phyloP scores from a whole-genome alignment of 129 eudicot genomes.

The Oenanthe sinensis region DNA sequence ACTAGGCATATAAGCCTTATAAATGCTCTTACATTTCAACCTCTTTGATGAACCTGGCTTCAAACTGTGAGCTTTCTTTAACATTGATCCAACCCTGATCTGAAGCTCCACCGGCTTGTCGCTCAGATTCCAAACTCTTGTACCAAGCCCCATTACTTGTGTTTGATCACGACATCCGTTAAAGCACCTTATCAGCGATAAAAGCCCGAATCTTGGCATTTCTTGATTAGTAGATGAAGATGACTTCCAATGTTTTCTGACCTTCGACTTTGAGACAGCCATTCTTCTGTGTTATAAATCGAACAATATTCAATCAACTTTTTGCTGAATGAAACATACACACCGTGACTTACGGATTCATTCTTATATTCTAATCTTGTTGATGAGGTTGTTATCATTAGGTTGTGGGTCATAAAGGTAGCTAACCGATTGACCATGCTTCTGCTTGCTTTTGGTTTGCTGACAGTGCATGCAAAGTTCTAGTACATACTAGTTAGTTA shows the following conservation, averaged over 20 bases:
- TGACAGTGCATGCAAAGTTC: neutral
- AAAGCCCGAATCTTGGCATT: constrained; percentile 45
- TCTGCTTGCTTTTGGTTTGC: constrained; percentile 5
- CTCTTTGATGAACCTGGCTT: constrained; percentile 81
- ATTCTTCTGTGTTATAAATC: neutral
- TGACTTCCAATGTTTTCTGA: constrained; percentile 6
- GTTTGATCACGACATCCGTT: constrained; percentile 68
- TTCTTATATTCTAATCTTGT: constrained; percentile 3
- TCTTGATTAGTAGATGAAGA: constrained; percentile 1
- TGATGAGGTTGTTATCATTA: constrained; percentile 14
- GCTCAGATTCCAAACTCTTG: constrained; percentile 73
- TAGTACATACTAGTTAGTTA: neutral
- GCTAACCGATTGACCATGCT: neutral
- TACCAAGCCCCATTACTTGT: constrained; percentile 51
- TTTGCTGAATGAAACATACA: neutral
- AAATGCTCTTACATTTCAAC: constrained; percentile 64
- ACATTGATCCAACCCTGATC: constrained; percentile 67
- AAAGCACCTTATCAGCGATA: constrained; percentile 53
- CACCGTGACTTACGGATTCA: constrained; percentile 3
- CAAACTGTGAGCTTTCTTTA: constrained; percentile 65
- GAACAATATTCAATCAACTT: neutral
- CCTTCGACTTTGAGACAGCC: neutral
- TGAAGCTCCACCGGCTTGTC: constrained; percentile 83
- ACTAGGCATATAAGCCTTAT: constrained; percentile 75
- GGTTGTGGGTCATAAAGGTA: constrained; percentile 12